Evolutionary conservation across 345 rosid genomes (phyloP), one percentile per base, ranked within the genome.

Genomic region (Anacardium occidentale): DNA sequence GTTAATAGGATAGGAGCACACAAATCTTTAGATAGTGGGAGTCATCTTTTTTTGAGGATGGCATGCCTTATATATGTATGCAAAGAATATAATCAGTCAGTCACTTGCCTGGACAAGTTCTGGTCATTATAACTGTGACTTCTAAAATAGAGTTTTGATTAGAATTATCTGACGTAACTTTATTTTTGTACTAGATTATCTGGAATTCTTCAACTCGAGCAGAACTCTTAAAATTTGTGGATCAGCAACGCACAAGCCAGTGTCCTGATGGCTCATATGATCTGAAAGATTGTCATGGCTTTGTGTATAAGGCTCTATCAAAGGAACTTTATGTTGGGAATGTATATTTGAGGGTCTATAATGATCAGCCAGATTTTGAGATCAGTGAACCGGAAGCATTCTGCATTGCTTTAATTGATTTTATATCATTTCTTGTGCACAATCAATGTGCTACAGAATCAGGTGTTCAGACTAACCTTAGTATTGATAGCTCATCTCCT

Each of bases 301-400:
- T 95, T 85, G 77, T 85, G 62, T 95, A 92, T 68, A 88, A 92
- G 74, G 94, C 96, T 57, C 80, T 95, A 56, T 86, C 98, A 58
- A 92, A 85, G 75, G 99, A 95, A 81, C 91, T 95, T 45, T 91
- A 79, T 77, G 83, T 95, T 77, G 99, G 99, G 74, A 92, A 89
- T 85, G 99, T 95, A 79, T 95, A 92, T 87, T 83, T 95, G 87
- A 95, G 96, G 89, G 99, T 95, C 76, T 95, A 92, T 66, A 95
- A 90, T 79, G 96, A 95, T 78, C 97, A 92, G 76, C 97, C 99
- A 1, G 98, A 93, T 73, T 91, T 83, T 74, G 97, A 95, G 86
- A 87, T 95, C 76, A 92, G 97, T 78, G 98, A 92, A 78, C 98
- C 99, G 69, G 98, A 95, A 84, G 85, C 85, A 57, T 92, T 92